phyloP scores from a whole-genome alignment of 1,284 basidiomycete genomes.

The Pisolithus thermaeus region DNA sequence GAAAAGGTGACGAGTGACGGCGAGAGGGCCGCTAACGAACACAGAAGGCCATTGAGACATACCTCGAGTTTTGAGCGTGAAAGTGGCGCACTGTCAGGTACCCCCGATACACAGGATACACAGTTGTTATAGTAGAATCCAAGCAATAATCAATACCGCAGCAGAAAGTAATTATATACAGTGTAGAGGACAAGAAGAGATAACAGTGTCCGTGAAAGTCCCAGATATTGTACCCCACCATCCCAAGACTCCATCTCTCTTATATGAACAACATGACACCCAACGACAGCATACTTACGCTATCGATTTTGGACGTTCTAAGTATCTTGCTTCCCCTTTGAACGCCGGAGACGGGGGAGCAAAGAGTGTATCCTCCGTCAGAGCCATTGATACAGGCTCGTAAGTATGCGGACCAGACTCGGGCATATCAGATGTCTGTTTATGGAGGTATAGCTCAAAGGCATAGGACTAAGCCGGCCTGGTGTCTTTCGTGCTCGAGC shows the following conservation, averaged over 20 bases:
- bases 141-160: background rate
- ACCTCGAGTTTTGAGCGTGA: background rate
- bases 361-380: constrained; percentile 68
- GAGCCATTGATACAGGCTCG: constrained; percentile 69
- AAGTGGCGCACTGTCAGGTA: no score
- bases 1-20: background rate
- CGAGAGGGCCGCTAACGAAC: constrained; percentile 9
- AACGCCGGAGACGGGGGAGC: constrained; percentile 56
- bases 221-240: background rate
- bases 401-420: constrained; percentile 39
- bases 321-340: constrained; percentile 34
- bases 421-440: constrained; percentile 9
- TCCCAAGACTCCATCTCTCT: constrained; percentile 2
- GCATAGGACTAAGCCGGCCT: constrained; percentile 53
- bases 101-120: background rate
- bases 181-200: constrained; percentile 6
- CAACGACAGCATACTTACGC: constrained; percentile 25
- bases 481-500: constrained; percentile 34
- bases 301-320: constrained; percentile 40
- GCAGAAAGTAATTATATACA: constrained; percentile 9
- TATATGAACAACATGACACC: constrained; percentile 1
- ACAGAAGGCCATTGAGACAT: background rate
- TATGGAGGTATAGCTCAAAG: constrained; percentile 19
- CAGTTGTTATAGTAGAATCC: background rate
- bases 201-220: constrained; percentile 8